phyloP scores from a whole-genome alignment of 176 grass and related monocot genomes.

The Luzula sylvatica region DNA sequence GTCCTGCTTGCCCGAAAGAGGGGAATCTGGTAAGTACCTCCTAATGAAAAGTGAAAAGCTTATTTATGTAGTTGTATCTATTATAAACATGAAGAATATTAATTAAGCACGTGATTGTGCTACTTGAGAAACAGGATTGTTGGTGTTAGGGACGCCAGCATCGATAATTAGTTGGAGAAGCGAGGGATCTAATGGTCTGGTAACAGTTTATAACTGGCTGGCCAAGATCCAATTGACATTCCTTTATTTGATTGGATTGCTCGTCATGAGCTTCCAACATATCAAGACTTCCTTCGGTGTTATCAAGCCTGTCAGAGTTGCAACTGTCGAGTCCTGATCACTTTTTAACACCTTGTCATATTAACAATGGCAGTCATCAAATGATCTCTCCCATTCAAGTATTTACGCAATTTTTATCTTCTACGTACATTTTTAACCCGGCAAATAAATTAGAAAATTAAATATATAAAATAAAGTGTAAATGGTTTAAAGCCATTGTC shows the following conservation, averaged over 20 bases:
- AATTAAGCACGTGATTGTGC: slow-evolving; percentile 24
- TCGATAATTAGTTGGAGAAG: slow-evolving; percentile 38
- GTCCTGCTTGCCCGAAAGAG: slow-evolving; percentile 41
- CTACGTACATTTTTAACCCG: too few relatives aligned
- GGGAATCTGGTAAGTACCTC: slow-evolving; percentile 48
- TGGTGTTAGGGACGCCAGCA: slow-evolving; percentile 30
- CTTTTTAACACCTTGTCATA: too few relatives aligned
- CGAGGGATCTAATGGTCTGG: slow-evolving; percentile 37
- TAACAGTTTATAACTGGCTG: slow-evolving; percentile 64
- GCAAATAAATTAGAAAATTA: too few relatives aligned
- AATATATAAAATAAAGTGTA: too few relatives aligned
- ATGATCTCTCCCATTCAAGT: too few relatives aligned
- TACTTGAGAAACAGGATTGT: slow-evolving; percentile 46
- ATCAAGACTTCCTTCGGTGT: slow-evolving; percentile 56
- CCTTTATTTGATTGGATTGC: slow-evolving; percentile 75
- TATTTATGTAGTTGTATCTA: slow-evolving; percentile 1
- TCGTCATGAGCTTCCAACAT: slow-evolving; percentile 73
- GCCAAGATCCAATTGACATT: slow-evolving; percentile 86
- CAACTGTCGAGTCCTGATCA: slow-evolving; percentile 47
- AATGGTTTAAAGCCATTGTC: too few relatives aligned
- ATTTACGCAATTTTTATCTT: too few relatives aligned
- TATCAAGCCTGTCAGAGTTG: slow-evolving; percentile 72
- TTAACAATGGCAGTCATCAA: too few relatives aligned
- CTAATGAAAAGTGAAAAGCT: background rate
- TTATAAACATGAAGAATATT: slow-evolving; percentile 16